Evolutionary conservation across 768 basidiomycete species (phyloP), one percentile per base, ranked within the genome.

Genomic region (Pleurotus pulmonarius): DNA sequence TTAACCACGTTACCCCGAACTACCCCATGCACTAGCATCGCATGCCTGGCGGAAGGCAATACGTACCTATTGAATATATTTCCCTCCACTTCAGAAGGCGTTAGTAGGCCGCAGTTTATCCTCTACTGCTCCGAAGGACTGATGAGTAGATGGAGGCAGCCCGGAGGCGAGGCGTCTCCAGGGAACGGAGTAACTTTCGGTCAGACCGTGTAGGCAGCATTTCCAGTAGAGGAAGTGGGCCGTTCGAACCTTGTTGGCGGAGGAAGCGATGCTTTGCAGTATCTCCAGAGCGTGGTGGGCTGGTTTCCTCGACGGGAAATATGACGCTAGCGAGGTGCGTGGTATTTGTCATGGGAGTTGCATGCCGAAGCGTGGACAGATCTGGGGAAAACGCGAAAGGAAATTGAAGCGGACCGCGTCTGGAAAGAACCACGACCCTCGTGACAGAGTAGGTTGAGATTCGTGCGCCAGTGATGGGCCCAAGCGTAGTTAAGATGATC

Each of bases 101-200:
- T 37, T 12, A 16, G 26, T 52, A 25, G 40, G 26, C 56, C 56
- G 56, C 26, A 34, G 56, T 57, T 57, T 57, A 49, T 57, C 56
- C 56, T 57, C 47, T 55, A 34, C 45, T 57, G 47, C 47, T 41
- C 56, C 47, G 47, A 47, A 48, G 18, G 15, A 15, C 56, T n/a
- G 18, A 41, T 37, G 47, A n/a, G 26, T 29, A 34, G 43, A 55
- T 13, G 18, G 41, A 55, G 52, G 39, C 39, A 39, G 41, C 18
- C 24, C 13, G 45, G 25, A 55, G 16, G 45, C 54, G 54, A 45
- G 37, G 43, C 29, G 41, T 7, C 34, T 41, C 40, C 48, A 25
- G 38, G 22, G 40, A n/a, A 25, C 56, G 38, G 56, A 48, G 46
- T 48, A 44, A 48, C 47, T 26, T 16, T 24, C 9, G 45, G 47